Percentiles rank a stretch among this genome's conserved stretches.
Evolutionary conservation across 345 rosid genomes (phyloP).

Genomic region (Moricandia moricandioides): DNA sequence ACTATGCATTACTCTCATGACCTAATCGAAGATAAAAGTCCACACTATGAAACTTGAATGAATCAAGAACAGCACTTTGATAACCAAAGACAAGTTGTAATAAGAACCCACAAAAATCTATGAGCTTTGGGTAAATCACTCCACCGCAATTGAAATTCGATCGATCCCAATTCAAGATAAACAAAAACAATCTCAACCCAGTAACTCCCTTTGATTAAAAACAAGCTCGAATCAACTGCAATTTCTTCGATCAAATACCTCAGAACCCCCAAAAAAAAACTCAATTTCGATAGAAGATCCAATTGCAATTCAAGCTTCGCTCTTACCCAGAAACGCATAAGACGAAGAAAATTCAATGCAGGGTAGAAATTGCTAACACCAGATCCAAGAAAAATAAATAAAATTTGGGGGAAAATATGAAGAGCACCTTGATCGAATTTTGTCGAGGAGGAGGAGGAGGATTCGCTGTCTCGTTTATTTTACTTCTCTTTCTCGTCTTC

Average conservation of each 20-base stretch:
- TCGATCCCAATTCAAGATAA: neutral
- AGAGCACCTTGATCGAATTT: constrained; percentile 29
- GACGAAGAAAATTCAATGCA: constrained; percentile 1
- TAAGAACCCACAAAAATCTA: constrained; percentile 2
- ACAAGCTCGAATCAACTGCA: neutral
- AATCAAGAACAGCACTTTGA: neutral
- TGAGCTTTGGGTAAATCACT: neutral
- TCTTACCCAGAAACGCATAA: constrained; percentile 2
- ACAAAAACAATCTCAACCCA: neutral
- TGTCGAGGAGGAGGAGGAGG: neutral
- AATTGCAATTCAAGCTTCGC: constrained; percentile 18
- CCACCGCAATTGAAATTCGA: neutral
- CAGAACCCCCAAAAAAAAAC: neutral
- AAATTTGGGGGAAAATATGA: neutral
- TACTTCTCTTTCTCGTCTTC: constrained; percentile 13
- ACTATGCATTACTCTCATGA: neutral
- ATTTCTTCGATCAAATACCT: constrained; percentile 6
- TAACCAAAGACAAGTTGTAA: neutral
- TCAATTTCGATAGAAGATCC: constrained; percentile 5
- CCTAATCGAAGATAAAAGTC: neutral
- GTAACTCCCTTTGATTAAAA: too few species aligned
- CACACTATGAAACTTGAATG: constrained; percentile 6
- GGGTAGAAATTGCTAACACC: neutral
- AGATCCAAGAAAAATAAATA: constrained; percentile 23
- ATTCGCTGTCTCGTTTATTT: constrained; percentile 26